These are phyloP conservation scores for Phialemoniopsis sp. DNA, from an alignment of 2,329 filamentous ascomycete species.

Conservation along the genomic window DNA sequence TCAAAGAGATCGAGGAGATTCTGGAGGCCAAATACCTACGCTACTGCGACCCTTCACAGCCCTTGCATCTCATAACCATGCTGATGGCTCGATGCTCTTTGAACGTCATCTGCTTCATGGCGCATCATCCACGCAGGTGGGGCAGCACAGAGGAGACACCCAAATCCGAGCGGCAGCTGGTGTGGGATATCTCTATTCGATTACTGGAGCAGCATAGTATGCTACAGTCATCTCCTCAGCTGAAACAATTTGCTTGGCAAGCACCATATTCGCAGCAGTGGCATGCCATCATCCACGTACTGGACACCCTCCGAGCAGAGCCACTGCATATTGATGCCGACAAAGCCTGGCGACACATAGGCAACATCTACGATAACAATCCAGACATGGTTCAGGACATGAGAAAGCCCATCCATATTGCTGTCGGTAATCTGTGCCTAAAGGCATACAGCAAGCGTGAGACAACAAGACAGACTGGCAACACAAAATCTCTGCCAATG, in stretches of 20 bases:
- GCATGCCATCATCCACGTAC: constrained; percentile 27
- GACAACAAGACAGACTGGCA: constrained; percentile 9
- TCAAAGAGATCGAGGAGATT: constrained; percentile 16
- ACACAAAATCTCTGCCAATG: constrained; percentile 2
- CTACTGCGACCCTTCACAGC: constrained; percentile 9
- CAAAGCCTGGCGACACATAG: constrained; percentile 27
- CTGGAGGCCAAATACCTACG: constrained; percentile 13
- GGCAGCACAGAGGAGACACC: constrained; percentile 16
- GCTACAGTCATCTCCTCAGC: constrained; percentile 22
- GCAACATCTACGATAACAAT: constrained; percentile 25
- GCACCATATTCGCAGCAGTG: constrained; percentile 23
- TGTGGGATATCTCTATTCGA: constrained; percentile 20
- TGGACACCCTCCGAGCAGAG: constrained; percentile 26
- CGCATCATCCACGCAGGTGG: constrained; percentile 23
- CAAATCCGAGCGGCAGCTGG: constrained; percentile 17
- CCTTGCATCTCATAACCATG: constrained; percentile 14
- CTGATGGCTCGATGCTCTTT: constrained; percentile 9
- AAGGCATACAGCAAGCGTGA: constrained; percentile 19
- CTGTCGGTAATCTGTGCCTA: constrained; percentile 24
- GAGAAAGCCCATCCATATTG: constrained; percentile 20
- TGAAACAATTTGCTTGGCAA: constrained; percentile 24
- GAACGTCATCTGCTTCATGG: constrained; percentile 15
- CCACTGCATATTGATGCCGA: constrained; percentile 19
- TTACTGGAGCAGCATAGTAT: constrained; percentile 25
- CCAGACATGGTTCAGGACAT: constrained; percentile 15